phyloP scores from a whole-genome alignment of 1,284 basidiomycete species.

The Chalciporus sp. region DNA sequence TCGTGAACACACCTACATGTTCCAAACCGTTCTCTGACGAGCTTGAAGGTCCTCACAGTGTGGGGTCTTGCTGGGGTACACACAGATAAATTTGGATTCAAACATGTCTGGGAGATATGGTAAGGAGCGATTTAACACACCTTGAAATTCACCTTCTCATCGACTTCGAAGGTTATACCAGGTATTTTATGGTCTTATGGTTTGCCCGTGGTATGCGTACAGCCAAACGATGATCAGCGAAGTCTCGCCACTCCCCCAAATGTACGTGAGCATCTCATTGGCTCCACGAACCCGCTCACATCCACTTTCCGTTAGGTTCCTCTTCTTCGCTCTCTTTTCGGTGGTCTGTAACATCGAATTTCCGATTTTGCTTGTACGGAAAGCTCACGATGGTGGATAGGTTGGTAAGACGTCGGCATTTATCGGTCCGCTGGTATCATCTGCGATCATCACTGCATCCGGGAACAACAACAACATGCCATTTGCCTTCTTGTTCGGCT shows the following conservation, averaged over 20 bases:
- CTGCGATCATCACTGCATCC: conserved; percentile 70
- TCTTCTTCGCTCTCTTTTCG: conserved; percentile 79
- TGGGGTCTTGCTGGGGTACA: conserved; percentile 82
- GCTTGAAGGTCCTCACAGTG: conserved; percentile 58
- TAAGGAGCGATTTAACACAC: conserved; percentile 27
- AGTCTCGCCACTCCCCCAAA: conserved; percentile 74
- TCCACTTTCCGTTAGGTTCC: conserved; percentile 49
- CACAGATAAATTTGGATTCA: conserved; percentile 76
- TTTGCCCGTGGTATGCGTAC: conserved; percentile 86
- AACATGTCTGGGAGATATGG: conserved; percentile 84
- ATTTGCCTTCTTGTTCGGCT: too few species aligned
- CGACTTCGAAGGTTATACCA: conserved; percentile 56
- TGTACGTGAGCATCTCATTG: conserved; percentile 42
- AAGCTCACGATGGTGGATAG: conserved; percentile 31
- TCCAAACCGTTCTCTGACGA: not conserved
- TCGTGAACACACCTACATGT: conserved; percentile 18
- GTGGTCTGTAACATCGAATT: conserved; percentile 42
- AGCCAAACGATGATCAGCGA: conserved; percentile 86
- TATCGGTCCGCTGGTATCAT: conserved; percentile 79
- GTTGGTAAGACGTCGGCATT: conserved; percentile 81
- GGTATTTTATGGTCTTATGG: conserved; percentile 75
- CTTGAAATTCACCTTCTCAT: not conserved
- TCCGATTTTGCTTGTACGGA: not conserved
- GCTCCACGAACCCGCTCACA: conserved; percentile 1
- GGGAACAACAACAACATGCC: conserved; percentile 79